phyloP scores from a whole-genome alignment of 176 grass and related monocot genomes.

The Carex parvula region DNA sequence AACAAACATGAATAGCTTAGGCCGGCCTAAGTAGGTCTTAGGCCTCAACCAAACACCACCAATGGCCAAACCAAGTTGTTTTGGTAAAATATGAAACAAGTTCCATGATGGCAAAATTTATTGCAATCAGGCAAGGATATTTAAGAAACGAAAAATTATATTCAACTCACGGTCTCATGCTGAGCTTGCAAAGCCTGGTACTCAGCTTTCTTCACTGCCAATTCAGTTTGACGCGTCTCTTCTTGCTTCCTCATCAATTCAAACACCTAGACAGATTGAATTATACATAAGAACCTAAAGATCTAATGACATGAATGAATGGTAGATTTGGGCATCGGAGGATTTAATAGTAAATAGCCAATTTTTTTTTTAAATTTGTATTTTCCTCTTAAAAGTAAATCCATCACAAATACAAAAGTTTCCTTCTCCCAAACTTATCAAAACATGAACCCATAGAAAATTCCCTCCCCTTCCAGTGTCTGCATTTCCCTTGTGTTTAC shows the following conservation, averaged over 20 bases:
- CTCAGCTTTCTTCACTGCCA: slow-evolving; percentile 47
- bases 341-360: background rate
- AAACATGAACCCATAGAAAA: background rate
- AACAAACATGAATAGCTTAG: too few relatives aligned
- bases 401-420: background rate
- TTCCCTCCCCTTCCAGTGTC: background rate
- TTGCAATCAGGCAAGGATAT: background rate
- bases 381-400: background rate
- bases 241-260: slow-evolving; percentile 65
- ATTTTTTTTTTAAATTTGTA: background rate
- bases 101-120: background rate
- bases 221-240: slow-evolving; percentile 53
- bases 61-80: background rate
- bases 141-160: slow-evolving; percentile 2
- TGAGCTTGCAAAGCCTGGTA: slow-evolving; percentile 40
- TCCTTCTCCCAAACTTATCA: background rate
- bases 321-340: background rate
- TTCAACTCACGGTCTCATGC: slow-evolving; percentile 58
- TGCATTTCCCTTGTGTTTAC: background rate
- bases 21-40: too few relatives aligned
- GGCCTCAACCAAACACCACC: too few relatives aligned
- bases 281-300: background rate
- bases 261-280: slow-evolving; percentile 48
- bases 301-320: background rate
- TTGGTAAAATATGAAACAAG: background rate